These are phyloP conservation scores for Fragilariopsis cylindrus DNA, from an alignment of 108 stramenopile species.

Conservation along the genomic window DNA sequence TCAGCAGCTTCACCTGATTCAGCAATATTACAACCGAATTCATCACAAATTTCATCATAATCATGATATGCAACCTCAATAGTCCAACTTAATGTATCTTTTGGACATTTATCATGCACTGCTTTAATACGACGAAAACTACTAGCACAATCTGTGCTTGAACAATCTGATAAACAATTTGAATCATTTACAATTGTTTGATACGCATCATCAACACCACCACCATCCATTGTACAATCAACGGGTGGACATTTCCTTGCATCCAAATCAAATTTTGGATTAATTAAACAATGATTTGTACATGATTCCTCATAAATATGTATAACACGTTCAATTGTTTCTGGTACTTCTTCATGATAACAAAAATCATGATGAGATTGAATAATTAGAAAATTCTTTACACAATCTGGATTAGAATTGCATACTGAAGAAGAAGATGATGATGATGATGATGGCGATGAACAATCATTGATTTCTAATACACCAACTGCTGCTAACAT, in stretches of 20 bases:
- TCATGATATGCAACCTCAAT: not conserved
- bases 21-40: not conserved
- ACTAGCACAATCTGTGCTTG: not conserved
- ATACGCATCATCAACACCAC: conserved; percentile 1
- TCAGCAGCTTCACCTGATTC: not conserved
- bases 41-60: not conserved
- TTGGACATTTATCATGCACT: not conserved
- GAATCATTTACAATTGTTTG: not conserved
- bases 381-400: conserved; percentile 5
- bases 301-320: conserved; percentile 4
- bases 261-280: not conserved
- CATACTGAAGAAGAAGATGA: not conserved
- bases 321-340: not conserved
- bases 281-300: conserved; percentile 4
- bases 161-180: not conserved
- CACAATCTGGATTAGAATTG: not conserved
- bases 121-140: not conserved
- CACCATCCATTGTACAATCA: not conserved
- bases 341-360: conserved; percentile 4
- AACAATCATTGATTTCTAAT: not conserved
- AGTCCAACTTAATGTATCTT: not conserved
- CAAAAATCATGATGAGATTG: conserved; percentile 12
- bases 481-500: not conserved
- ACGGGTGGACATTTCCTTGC: not conserved
- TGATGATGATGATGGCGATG: not conserved